Base-by-base conservation (phyloP, 805 yeast genomes). In the Ogataea thermomethanolica region DNA sequence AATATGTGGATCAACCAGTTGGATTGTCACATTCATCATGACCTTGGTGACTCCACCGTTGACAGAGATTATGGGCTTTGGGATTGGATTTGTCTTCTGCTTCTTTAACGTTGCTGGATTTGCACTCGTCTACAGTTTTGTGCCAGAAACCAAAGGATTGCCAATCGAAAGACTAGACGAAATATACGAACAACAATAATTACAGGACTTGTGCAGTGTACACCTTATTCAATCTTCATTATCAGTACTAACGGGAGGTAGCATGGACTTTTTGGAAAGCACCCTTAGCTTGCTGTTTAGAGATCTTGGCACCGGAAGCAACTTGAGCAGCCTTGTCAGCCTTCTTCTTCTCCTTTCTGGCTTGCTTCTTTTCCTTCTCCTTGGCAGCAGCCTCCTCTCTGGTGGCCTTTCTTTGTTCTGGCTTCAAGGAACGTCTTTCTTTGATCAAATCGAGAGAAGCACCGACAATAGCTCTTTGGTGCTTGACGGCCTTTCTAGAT, bases 401-500 rank as follows among this genome's bases (percentile, higher is more conserved):
- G 70, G 88, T 83, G 63, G 96, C 96, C 81, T 89, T 86, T 82
- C 96, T 93, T 67, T 83, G 90, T 73, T 90, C 95, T 71, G 99
- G 96, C 78, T 89, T 88, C 70, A 79, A 76, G 64, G 85, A 67
- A 78, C 97, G 89, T 84, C 95, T 88, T 81, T 91, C 96, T 78
- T 87, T 91, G 79, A 93, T 93, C 70, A 89, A 83, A 59, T 93
- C 99, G 64, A 93, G 79, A 66, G 99, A 87, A 70, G 98, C 99
- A 82, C 99, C 99, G 59, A 91, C 98, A 70, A 93, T 84, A 56
- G 95, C 96, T 83, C 99, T 93, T 79, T 90, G 97, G 74, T 85
- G 81, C 85, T 93, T 93, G 74, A 90, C 95, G 66, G 96, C 71
- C 83, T 88, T 90, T 82, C 96, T 91, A 62, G 93, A 59, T 78